phyloP scores from a whole-genome alignment of 768 basidiomycete genomes.

The Tricholoma hemisulphureum region DNA sequence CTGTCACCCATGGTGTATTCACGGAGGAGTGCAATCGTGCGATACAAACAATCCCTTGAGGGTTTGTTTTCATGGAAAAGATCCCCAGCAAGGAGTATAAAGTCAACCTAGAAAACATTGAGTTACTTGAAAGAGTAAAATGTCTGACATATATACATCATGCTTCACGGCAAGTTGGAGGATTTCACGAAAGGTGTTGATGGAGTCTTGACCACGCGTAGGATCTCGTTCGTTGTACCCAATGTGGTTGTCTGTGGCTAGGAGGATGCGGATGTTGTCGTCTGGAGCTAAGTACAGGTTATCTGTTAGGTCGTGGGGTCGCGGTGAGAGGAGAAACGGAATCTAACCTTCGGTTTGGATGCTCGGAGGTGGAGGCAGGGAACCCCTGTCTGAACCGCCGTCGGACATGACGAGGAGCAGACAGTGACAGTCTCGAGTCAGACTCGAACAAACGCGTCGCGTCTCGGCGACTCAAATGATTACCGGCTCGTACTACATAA shows the following conservation, averaged over 20 bases:
- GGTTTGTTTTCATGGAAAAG: conserved; percentile 98
- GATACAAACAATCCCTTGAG: conserved; percentile 84
- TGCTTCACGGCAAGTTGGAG: conserved; percentile 86
- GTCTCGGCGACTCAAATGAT: not conserved
- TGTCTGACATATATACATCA: conserved; percentile 57
- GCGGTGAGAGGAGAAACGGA: not conserved
- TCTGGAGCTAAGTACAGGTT: conserved; percentile 43
- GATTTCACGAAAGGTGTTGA: conserved; percentile 94
- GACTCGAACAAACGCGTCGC: not conserved
- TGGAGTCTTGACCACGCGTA: conserved; percentile 89
- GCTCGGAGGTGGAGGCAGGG: conserved; percentile 28
- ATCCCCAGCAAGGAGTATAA: conserved; percentile 92
- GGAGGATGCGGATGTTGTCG: conserved; percentile 76
- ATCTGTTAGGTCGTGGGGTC: conserved; percentile 11
- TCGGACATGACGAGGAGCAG: conserved; percentile 21
- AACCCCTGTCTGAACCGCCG: conserved; percentile 22
- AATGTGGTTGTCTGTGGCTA: conserved; percentile 96
- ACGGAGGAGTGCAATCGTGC: conserved; percentile 83
- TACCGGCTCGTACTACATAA: no score
- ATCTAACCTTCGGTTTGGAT: conserved; percentile 41
- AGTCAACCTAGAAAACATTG: conserved; percentile 70
- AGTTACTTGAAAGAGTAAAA: not conserved
- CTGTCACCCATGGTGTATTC: conserved; percentile 89
- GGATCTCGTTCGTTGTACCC: conserved; percentile 95
- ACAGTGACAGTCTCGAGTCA: not conserved